Conservation (phyloP, 169 alveolate genomes). For the Eimeria necatrix region DNA sequence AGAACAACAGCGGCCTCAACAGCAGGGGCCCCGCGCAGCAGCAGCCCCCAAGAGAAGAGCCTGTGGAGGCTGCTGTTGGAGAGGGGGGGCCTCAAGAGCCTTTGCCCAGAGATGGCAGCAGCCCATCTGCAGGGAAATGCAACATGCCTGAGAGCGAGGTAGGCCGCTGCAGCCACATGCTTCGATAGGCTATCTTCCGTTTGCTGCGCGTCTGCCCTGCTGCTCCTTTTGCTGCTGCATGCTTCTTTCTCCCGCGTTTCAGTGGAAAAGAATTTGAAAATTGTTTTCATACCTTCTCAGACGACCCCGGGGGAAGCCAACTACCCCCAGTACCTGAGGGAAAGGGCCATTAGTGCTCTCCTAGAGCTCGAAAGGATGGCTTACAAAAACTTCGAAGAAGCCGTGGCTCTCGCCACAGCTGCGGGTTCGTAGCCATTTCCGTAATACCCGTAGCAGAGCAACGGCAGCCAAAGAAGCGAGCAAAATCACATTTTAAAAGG, state of each 20-base stretch:
- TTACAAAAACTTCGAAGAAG: slow-evolving; percentile 46
- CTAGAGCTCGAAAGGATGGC: slow-evolving; percentile 34
- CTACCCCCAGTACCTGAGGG: slow-evolving; percentile 63
- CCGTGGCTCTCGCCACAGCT: slow-evolving; percentile 54
- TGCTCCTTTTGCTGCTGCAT: not conserved
- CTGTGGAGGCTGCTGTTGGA: not conserved
- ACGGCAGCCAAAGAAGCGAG: slow-evolving; percentile 15
- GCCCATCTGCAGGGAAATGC: not conserved
- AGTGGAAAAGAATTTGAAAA: no score
- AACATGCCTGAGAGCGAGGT: not conserved
- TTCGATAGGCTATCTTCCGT: not conserved
- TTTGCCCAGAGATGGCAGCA: not conserved
- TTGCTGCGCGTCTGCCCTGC: not conserved
- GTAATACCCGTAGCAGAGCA: not conserved
- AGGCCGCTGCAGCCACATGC: not conserved
- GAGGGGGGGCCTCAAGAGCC: not conserved
- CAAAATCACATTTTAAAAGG: not conserved
- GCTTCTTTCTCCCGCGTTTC: no score
- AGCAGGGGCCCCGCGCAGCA: not conserved
- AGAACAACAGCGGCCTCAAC: slow-evolving; percentile 8
- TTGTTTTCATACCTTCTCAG: not conserved
- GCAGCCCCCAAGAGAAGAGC: not conserved
- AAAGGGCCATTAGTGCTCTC: slow-evolving; percentile 66
- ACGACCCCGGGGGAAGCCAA: slow-evolving; percentile 11
- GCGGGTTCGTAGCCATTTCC: not conserved